phyloP scores from a whole-genome alignment of 2,329 filamentous ascomycete species.

The Teratosphaeria destructans region DNA sequence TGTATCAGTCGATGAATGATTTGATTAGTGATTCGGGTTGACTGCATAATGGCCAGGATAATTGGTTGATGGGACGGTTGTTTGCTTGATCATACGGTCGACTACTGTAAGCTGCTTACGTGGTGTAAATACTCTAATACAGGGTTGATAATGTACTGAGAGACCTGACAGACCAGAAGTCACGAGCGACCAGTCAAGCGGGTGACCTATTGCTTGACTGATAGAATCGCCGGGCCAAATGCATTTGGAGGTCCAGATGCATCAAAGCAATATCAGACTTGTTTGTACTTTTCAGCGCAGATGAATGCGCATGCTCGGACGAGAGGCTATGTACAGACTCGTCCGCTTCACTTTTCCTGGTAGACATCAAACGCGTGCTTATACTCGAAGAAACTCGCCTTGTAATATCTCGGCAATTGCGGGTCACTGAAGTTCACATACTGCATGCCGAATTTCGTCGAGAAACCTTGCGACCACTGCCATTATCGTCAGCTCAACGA shows the following conservation, averaged over 20 bases:
- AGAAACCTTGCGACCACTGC: constrained; percentile 23
- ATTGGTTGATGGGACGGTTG: too few relatives aligned
- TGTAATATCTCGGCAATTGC: constrained; percentile 27
- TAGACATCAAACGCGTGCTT: constrained; percentile 24
- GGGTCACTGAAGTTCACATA: constrained; percentile 29
- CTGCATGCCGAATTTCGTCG: constrained; percentile 28
- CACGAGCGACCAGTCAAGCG: too few relatives aligned
- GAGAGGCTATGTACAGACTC: background rate
- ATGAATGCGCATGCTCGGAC: background rate
- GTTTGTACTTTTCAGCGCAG: background rate
- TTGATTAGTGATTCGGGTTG: too few relatives aligned
- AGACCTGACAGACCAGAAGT: too few relatives aligned
- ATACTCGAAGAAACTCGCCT: constrained; percentile 30
- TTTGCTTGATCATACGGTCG: too few relatives aligned
- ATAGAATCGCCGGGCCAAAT: background rate
- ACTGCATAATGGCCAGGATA: too few relatives aligned
- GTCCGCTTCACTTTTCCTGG: constrained; percentile 8
- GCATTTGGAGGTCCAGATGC: too few relatives aligned
- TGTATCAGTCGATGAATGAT: too few relatives aligned
- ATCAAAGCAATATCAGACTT: background rate
- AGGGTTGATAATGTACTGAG: too few relatives aligned
- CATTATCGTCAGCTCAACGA: background rate
- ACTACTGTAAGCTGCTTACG: too few relatives aligned
- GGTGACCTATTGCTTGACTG: background rate
- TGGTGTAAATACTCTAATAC: too few relatives aligned